Conservation (phyloP, 2,329 filamentous ascomycete species). For the Fusarium euwallaceae region DNA sequence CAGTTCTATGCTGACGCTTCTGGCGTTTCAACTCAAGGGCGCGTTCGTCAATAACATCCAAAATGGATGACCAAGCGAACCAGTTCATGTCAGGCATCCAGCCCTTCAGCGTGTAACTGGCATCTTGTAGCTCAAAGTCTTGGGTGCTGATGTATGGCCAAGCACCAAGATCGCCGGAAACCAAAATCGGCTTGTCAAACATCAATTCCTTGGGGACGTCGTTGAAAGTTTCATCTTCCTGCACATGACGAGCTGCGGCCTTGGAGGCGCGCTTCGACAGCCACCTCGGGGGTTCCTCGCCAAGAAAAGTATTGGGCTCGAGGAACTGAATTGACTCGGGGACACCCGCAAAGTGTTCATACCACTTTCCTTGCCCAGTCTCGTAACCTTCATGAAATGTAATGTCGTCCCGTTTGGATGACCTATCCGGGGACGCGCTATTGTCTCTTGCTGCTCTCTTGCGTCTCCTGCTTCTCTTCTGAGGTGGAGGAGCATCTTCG, state of each 20-base stretch:
- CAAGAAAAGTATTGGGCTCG: slow-evolving; percentile 57
- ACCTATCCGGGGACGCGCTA: slow-evolving; percentile 5
- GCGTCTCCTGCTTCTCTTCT: slow-evolving; percentile 44
- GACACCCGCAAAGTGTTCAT: slow-evolving; percentile 32
- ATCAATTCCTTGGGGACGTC: slow-evolving; percentile 10
- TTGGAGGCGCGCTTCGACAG: slow-evolving; percentile 15
- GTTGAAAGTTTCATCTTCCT: slow-evolving; percentile 12
- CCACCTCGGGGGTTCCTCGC: slow-evolving; percentile 43
- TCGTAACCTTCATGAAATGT: slow-evolving; percentile 31
- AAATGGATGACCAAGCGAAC: slow-evolving; percentile 51
- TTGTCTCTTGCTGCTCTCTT: slow-evolving; percentile 15
- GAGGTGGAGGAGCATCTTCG: slow-evolving; percentile 22
- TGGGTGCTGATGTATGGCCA: slow-evolving; percentile 51
- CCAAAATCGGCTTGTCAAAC: slow-evolving; percentile 41
- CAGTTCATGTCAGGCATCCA: slow-evolving; percentile 58
- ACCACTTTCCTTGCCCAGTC: slow-evolving; percentile 29
- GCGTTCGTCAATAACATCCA: slow-evolving; percentile 47
- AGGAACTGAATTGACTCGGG: slow-evolving; percentile 53
- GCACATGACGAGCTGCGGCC: slow-evolving; percentile 12
- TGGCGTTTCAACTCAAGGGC: slow-evolving; percentile 24
- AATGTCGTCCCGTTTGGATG: slow-evolving; percentile 18
- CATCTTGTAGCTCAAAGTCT: slow-evolving; percentile 54
- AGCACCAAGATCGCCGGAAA: slow-evolving; percentile 43
- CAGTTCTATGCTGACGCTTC: slow-evolving; percentile 18
- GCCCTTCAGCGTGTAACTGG: slow-evolving; percentile 59